Evolutionary conservation across 2,329 filamentous ascomycete species (phyloP).

Genomic region (Diaporthe longicolla): DNA sequence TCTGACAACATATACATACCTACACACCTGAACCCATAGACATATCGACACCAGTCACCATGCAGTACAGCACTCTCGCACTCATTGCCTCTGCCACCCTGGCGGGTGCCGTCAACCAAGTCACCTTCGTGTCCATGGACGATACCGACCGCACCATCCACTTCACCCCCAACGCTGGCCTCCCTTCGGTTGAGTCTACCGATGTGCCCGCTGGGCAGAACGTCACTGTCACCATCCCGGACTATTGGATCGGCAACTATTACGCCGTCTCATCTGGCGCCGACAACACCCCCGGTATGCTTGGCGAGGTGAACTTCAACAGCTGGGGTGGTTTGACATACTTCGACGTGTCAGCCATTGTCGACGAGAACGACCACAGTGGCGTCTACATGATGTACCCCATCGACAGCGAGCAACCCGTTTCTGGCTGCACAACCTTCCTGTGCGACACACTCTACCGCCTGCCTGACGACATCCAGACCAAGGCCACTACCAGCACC

Average conservation of each 20-base stretch:
- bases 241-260: constrained; percentile 51
- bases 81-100: constrained; percentile 57
- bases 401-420: constrained; percentile 46
- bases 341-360: constrained; percentile 63
- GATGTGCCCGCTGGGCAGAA: constrained; percentile 56
- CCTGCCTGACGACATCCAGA: constrained; percentile 67
- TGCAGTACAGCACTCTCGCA: constrained; percentile 67
- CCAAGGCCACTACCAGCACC: constrained; percentile 63
- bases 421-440: constrained; percentile 58
- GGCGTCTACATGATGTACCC: constrained; percentile 59
- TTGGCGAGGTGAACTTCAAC: constrained; percentile 55
- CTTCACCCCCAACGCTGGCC: constrained; percentile 63
- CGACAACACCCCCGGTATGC: constrained; percentile 54
- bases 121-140: constrained; percentile 74
- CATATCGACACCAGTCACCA: constrained; percentile 56
- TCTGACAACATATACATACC: constrained; percentile 6
- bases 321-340: constrained; percentile 54
- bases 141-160: constrained; percentile 61
- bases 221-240: constrained; percentile 50
- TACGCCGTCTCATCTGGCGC: constrained; percentile 53
- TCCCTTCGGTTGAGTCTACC: constrained; percentile 54
- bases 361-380: constrained; percentile 56
- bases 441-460: constrained; percentile 66
- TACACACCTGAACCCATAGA: constrained; percentile 9
- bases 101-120: constrained; percentile 60